Evolutionary conservation across 257 asterid species (phyloP).

Genomic region (Solanum dulcamara): DNA sequence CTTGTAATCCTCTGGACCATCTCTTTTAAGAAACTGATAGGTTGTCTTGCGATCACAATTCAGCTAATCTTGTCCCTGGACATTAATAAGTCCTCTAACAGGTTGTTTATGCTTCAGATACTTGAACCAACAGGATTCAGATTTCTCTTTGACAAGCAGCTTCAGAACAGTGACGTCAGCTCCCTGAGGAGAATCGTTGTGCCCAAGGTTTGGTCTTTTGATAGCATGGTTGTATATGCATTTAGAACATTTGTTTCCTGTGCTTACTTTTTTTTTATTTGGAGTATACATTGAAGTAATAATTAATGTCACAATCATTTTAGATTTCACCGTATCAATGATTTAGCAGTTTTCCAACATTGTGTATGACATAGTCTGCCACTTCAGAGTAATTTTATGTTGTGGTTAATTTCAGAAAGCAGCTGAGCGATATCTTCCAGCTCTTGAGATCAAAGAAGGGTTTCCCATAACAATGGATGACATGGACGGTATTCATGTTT

Average conservation of each 20-base stretch:
- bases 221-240: not conserved
- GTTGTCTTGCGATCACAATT: not conserved
- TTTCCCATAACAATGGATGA: constrained; percentile 28
- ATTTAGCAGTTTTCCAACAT: not conserved
- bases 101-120: constrained; percentile 14
- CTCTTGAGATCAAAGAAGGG: constrained; percentile 31
- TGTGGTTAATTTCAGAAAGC: constrained; percentile 18
- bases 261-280: not conserved
- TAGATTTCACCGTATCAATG: not conserved
- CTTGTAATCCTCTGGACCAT: not conserved
- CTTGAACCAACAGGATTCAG: constrained; percentile 16
- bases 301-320: not conserved
- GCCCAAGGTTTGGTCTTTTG: constrained; percentile 23
- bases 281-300: not conserved
- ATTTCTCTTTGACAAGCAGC: constrained; percentile 34
- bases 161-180: constrained; percentile 38
- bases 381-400: not conserved
- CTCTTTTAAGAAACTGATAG: not conserved
- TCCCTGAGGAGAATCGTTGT: constrained; percentile 30
- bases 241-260: not conserved
- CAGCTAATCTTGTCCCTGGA: not conserved
- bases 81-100: not conserved
- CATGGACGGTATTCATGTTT: constrained; percentile 36
- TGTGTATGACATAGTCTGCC: not conserved
- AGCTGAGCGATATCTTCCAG: constrained; percentile 30